phyloP scores from a whole-genome alignment of 1,139 yeast species.

The Zygosaccharomyces sapae region DNA sequence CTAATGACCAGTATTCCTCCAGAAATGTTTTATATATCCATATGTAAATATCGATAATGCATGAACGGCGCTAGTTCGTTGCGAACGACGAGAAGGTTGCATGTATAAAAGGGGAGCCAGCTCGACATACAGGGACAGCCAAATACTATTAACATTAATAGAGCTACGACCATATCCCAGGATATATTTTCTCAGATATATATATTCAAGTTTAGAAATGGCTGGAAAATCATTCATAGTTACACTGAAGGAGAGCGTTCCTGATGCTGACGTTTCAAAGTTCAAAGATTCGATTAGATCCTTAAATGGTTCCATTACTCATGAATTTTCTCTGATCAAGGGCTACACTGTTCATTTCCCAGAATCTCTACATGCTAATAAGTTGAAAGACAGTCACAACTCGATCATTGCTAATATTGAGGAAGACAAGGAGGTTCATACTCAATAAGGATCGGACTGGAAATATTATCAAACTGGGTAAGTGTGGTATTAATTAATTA shows the following conservation, averaged over 20 bases:
- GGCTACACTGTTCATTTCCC: constrained; percentile 46
- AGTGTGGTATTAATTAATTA: neutral
- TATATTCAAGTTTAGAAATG: constrained; percentile 8
- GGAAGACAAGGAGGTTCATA: constrained; percentile 28
- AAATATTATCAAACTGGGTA: neutral
- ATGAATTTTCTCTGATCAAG: constrained; percentile 63
- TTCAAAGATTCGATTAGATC: constrained; percentile 34
- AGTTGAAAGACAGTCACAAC: constrained; percentile 22
- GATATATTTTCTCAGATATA: constrained; percentile 1
- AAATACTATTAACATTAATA: neutral
- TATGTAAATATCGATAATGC: neutral
- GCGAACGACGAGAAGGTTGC: constrained; percentile 6
- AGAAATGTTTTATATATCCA: neutral
- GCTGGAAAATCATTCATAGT: constrained; percentile 27
- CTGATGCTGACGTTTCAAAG: constrained; percentile 23
- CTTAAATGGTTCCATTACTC: constrained; percentile 60
- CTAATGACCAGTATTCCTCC: neutral
- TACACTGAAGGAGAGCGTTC: constrained; percentile 28
- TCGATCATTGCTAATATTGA: constrained; percentile 27
- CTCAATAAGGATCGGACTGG: neutral
- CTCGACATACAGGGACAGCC: neutral
- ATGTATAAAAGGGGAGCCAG: constrained; percentile 2
- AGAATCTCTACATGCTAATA: constrained; percentile 22
- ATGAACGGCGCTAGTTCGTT: constrained; percentile 7
- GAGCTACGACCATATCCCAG: constrained; percentile 4